Conservation (phyloP, 1,139 yeast species). For the Pichia terricola region DNA sequence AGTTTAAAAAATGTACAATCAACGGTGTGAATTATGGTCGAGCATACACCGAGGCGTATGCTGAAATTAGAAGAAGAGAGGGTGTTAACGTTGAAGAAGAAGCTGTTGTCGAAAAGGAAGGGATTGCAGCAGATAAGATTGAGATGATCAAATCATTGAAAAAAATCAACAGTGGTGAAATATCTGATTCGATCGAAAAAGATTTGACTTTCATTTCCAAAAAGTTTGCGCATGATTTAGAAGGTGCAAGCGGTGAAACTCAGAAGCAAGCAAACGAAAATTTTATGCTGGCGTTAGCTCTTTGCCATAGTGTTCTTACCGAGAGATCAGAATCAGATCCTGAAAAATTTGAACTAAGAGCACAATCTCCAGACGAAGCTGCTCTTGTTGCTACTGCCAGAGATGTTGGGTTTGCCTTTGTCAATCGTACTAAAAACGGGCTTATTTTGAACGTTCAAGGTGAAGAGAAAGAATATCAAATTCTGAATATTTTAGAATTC, state of each 20-base stretch:
- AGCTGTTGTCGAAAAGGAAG: conserved; percentile 48
- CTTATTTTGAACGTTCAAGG: conserved; percentile 71
- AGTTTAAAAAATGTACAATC: conserved; percentile 85
- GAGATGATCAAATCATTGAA: conserved; percentile 54
- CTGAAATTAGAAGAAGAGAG: conserved; percentile 81
- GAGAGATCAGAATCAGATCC: conserved; percentile 54
- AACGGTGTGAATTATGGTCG: conserved; percentile 83
- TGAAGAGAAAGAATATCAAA: conserved; percentile 54
- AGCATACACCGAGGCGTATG: conserved; percentile 93
- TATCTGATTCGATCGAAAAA: conserved; percentile 26
- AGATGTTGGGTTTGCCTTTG: conserved; percentile 80
- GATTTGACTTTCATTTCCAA: conserved; percentile 73
- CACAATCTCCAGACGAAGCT: conserved; percentile 98
- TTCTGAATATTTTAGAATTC: conserved; percentile 73
- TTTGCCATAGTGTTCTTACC: conserved; percentile 88
- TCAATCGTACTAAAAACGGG: conserved; percentile 65
- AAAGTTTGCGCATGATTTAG: conserved; percentile 47
- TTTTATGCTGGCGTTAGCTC: conserved; percentile 80
- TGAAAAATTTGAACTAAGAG: conserved; percentile 58
- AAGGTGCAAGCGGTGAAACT: conserved; percentile 37
- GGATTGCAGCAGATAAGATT: conserved; percentile 53
- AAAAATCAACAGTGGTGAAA: conserved; percentile 26
- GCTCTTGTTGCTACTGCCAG: conserved; percentile 91
- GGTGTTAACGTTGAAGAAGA: conserved; percentile 75
- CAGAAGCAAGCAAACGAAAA: conserved; percentile 62